Evolutionary conservation across 2,329 filamentous ascomycete species (phyloP).

Genomic region (Dichotomopilus funicola): DNA sequence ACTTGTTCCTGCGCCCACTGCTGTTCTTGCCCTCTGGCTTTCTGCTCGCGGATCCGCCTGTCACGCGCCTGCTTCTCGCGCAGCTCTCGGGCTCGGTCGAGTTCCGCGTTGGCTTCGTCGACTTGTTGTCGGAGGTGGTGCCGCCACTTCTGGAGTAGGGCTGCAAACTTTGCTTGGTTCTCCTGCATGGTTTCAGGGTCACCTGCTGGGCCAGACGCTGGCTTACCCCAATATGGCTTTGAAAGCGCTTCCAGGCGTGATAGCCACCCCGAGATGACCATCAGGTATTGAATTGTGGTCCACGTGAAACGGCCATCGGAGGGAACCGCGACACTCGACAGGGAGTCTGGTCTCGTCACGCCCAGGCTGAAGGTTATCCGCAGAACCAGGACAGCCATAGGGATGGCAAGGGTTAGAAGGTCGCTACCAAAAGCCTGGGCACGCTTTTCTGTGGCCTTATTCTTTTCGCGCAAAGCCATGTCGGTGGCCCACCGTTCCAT

Average conservation of each 20-base stretch:
- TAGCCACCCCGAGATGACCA: constrained; percentile 10
- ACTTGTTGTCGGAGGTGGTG: constrained; percentile 4
- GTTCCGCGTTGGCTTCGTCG: constrained; percentile 8
- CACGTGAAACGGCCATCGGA: constrained; percentile 7
- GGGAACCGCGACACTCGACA: not conserved
- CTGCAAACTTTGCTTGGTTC: not conserved
- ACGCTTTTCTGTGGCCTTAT: not conserved
- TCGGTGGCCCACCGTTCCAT: not conserved
- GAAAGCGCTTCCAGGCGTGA: not conserved
- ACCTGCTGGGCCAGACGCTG: not conserved
- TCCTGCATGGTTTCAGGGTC: not conserved
- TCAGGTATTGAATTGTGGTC: constrained; percentile 11
- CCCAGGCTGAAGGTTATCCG: constrained; percentile 8
- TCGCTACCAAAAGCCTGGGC: not conserved
- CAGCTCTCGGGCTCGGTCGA: not conserved
- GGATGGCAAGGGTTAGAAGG: constrained; percentile 8
- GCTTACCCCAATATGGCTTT: not conserved
- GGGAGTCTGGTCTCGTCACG: not conserved
- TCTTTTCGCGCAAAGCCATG: too few relatives aligned
- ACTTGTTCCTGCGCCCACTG: not conserved
- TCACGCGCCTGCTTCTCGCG: constrained; percentile 7
- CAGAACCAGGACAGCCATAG: constrained; percentile 13
- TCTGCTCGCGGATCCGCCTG: not conserved
- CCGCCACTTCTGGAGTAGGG: constrained; percentile 5
- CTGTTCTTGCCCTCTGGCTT: not conserved